These are phyloP conservation scores for Picochlorum costavermella DNA, from an alignment of 139 green algal genomes.

Conservation along the genomic window DNA sequence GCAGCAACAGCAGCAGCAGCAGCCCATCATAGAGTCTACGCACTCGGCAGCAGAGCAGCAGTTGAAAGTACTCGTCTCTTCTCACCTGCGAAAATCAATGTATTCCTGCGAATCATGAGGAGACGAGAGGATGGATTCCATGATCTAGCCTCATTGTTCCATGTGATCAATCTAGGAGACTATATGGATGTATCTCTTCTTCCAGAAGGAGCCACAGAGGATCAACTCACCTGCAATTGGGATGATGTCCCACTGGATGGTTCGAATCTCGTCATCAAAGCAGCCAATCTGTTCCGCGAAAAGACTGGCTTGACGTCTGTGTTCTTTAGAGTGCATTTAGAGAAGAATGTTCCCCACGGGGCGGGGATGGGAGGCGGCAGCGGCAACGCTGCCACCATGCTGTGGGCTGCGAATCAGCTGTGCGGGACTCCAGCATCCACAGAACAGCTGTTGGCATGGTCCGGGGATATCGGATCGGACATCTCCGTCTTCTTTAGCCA, in stretches of 20 bases:
- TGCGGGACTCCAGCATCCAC: slow-evolving; percentile 59
- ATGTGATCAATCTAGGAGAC: slow-evolving; percentile 94
- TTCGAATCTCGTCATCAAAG: slow-evolving; percentile 91
- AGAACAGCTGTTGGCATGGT: slow-evolving; percentile 77
- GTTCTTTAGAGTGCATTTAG: slow-evolving; percentile 69
- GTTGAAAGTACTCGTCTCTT: slow-evolving; percentile 36
- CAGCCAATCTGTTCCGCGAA: slow-evolving; percentile 72
- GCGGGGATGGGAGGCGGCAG: slow-evolving; percentile 91
- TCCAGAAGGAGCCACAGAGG: slow-evolving; percentile 31
- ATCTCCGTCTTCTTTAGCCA: slow-evolving; percentile 91
- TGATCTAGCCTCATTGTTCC: slow-evolving; percentile 95
- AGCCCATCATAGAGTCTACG: too few relatives aligned
- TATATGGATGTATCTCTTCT: slow-evolving; percentile 64
- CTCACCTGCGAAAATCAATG: slow-evolving; percentile 89
- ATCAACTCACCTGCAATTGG: slow-evolving; percentile 74
- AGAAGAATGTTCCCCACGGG: slow-evolving; percentile 89
- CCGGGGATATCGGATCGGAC: slow-evolving; percentile 92
- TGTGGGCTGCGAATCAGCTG: slow-evolving; percentile 94
- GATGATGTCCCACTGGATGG: slow-evolving; percentile 80
- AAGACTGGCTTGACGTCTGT: slow-evolving; percentile 52
- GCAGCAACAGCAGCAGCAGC: too few relatives aligned
- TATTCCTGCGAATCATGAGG: slow-evolving; percentile 85
- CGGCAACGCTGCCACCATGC: slow-evolving; percentile 90
- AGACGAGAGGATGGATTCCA: slow-evolving; percentile 92
- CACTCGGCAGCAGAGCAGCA: too few relatives aligned